Percentiles rank a stretch among this genome's conserved stretches.
phyloP scores from a whole-genome alignment of 805 yeast genomes.

The Nakazawaea ishiwadae region DNA sequence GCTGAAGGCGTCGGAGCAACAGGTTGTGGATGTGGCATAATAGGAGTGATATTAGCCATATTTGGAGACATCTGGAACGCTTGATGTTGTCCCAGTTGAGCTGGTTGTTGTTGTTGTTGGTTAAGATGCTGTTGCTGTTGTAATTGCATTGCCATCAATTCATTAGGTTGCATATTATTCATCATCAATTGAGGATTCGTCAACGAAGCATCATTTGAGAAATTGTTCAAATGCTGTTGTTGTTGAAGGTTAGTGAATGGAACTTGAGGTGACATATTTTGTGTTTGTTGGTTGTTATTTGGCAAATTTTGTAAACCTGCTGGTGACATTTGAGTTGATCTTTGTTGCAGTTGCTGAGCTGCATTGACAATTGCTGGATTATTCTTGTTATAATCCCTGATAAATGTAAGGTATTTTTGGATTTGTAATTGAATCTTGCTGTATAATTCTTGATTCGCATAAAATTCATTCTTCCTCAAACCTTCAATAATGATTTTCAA shows the following conservation, averaged over 20 bases:
- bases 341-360: constrained; percentile 17
- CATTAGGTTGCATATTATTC: constrained; percentile 5
- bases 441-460: constrained; percentile 68
- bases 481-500: constrained; percentile 71
- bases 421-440: constrained; percentile 69
- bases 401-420: constrained; percentile 69
- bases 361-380: constrained; percentile 22
- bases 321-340: constrained; percentile 22
- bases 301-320: constrained; percentile 14
- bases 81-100: constrained; percentile 26
- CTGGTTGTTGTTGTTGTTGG: constrained; percentile 22
- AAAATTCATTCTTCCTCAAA: constrained; percentile 56
- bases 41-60: constrained; percentile 2
- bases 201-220: neutral
- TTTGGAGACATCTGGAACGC: constrained; percentile 11
- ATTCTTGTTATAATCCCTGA: constrained; percentile 51
- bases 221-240: constrained; percentile 5
- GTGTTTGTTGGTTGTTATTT: constrained; percentile 7
- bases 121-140: constrained; percentile 24
- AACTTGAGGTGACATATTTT: neutral
- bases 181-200: constrained; percentile 8
- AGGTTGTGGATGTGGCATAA: neutral
- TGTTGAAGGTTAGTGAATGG: neutral
- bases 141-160: constrained; percentile 9
- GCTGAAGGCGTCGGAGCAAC: constrained; percentile 14